These are phyloP conservation scores for Ceratobasidium theobromae DNA, from an alignment of 1,284 basidiomycete genomes.

Conservation along the genomic window DNA sequence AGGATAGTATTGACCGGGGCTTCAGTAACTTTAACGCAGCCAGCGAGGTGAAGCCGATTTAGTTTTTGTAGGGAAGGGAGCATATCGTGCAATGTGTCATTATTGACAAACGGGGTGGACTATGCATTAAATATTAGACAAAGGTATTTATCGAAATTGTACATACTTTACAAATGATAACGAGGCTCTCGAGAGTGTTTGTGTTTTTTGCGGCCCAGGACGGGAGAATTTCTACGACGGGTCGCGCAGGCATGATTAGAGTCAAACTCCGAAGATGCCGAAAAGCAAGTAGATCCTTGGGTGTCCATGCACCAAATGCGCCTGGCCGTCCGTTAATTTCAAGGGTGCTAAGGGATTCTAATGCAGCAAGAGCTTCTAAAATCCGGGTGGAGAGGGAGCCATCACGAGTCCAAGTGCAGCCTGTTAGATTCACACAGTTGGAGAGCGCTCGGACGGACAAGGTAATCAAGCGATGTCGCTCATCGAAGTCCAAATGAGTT, in stretches of 20 bases:
- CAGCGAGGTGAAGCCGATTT: constrained; percentile 14
- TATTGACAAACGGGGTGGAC: neutral
- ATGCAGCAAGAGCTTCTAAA: neutral
- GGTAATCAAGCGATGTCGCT: neutral
- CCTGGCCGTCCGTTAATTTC: constrained; percentile 22
- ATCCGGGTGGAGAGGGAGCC: constrained; percentile 5
- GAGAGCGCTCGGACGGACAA: neutral
- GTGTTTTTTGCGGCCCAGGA: neutral
- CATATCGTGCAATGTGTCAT: neutral
- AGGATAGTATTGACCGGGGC: neutral
- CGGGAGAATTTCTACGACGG: constrained; percentile 3
- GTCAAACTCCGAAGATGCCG: constrained; percentile 8
- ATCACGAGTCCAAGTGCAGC: constrained; percentile 15
- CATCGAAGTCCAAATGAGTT: constrained; percentile 15
- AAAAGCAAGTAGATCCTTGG: constrained; percentile 14
- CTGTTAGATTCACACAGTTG: constrained; percentile 6
- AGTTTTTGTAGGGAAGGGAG: neutral
- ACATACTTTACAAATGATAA: constrained; percentile 19
- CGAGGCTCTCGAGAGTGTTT: constrained; percentile 12
- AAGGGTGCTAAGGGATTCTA: neutral
- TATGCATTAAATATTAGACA: neutral
- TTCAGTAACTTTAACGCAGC: constrained; percentile 22
- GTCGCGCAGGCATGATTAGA: constrained; percentile 15
- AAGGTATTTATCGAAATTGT: neutral
- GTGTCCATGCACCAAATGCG: constrained; percentile 8